Conservation (phyloP, 768 basidiomycete species). For the Psilocybe cyanescens region DNA sequence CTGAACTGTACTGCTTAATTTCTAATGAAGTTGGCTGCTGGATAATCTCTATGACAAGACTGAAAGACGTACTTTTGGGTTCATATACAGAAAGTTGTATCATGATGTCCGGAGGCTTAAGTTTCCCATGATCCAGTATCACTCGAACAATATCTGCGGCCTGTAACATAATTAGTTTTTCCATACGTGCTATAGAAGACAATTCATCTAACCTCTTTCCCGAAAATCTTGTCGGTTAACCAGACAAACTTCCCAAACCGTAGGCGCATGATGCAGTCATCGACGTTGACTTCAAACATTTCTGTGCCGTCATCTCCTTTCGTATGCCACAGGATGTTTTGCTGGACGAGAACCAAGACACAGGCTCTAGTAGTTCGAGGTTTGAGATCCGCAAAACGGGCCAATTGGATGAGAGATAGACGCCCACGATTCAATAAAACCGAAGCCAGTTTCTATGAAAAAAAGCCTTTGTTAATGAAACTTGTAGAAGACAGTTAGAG, state of each 20-base stretch:
- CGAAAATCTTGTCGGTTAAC: constrained; percentile 73
- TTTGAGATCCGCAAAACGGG: constrained; percentile 70
- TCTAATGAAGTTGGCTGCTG: constrained; percentile 6
- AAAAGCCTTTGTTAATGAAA: not conserved
- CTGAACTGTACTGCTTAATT: constrained; percentile 55
- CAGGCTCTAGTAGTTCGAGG: constrained; percentile 70
- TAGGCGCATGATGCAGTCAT: constrained; percentile 81
- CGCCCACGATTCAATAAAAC: constrained; percentile 83
- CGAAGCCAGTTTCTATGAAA: constrained; percentile 68
- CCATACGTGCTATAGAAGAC: not conserved
- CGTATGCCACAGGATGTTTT: constrained; percentile 90
- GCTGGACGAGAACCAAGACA: constrained; percentile 83
- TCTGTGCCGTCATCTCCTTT: constrained; percentile 72
- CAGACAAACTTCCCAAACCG: constrained; percentile 85
- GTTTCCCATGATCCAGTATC: constrained; percentile 85
- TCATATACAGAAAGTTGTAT: constrained; percentile 53
- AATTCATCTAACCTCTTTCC: constrained; percentile 58
- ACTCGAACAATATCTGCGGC: constrained; percentile 76
- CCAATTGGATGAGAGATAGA: constrained; percentile 68
- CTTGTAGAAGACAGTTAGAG: not conserved
- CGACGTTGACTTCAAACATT: constrained; percentile 79
- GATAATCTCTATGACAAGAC: not conserved
- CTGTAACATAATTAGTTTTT: constrained; percentile 38
- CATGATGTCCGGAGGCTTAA: constrained; percentile 75
- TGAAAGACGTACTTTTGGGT: constrained; percentile 53